A percentile compares a stretch with the other conserved stretches of the same genome.
These are phyloP conservation scores for Pichia sorboxylosa DNA, from an alignment of 1,139 yeast species.

Conservation along the genomic window DNA sequence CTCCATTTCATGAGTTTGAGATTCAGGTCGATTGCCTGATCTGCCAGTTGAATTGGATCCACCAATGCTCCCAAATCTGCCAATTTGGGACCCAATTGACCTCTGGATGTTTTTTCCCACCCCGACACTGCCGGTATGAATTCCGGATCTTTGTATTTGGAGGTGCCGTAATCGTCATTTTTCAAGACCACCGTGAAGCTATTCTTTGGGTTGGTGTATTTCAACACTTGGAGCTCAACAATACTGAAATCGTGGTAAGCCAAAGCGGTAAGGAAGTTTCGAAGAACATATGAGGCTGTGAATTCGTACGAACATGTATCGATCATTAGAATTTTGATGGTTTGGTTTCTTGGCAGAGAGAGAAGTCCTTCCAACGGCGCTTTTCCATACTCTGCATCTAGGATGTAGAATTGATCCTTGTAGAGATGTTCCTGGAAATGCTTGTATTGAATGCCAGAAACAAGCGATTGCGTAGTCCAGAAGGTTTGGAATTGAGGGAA, in stretches of 20 bases:
- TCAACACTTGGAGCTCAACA: conserved; percentile 31
- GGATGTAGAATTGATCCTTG: conserved; percentile 17
- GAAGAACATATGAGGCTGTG: conserved; percentile 50
- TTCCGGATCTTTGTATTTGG: conserved; percentile 1
- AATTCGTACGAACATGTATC: conserved; percentile 45
- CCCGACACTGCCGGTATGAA: conserved; percentile 42
- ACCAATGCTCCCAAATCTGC: conserved; percentile 75
- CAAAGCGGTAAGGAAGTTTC: conserved; percentile 54
- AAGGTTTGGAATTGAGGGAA: conserved; percentile 50
- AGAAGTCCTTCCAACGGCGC: conserved; percentile 11
- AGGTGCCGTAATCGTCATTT: conserved; percentile 4
- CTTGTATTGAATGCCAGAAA: conserved; percentile 6
- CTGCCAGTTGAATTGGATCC: conserved; percentile 71
- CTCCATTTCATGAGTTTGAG: conserved; percentile 95
- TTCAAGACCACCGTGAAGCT: conserved; percentile 19
- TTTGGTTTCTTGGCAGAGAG: neutral
- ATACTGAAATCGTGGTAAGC: conserved; percentile 28
- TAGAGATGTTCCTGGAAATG: conserved; percentile 6
- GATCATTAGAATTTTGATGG: conserved; percentile 35
- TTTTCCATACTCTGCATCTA: conserved; percentile 13
- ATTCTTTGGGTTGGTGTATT: conserved; percentile 16
- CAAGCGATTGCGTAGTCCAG: conserved; percentile 24
- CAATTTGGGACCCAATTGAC: conserved; percentile 67
- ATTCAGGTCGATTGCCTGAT: conserved; percentile 85
- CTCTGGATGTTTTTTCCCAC: conserved; percentile 77